A percentile compares a stretch with the other conserved stretches of the same genome.
Evolutionary conservation across 2,329 filamentous ascomycete genomes (phyloP).

Genomic region (Paracoccidioides lutzii): DNA sequence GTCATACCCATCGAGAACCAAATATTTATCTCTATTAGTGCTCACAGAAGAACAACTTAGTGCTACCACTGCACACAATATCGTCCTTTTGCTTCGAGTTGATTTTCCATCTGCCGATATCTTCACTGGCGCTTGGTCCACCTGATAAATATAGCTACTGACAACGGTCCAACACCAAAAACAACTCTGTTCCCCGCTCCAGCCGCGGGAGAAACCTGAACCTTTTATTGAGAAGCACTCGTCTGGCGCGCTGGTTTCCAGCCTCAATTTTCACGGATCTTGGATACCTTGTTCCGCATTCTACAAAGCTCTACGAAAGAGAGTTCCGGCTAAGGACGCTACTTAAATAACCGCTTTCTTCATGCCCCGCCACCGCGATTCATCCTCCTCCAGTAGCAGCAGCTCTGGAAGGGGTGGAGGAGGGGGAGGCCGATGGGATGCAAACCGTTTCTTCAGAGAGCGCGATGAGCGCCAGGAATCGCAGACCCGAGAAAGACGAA

Average conservation of each 20-base stretch:
- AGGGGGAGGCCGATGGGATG: slow-evolving; percentile 25
- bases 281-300: background rate
- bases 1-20: too few relatives aligned
- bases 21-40: too few relatives aligned
- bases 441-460: slow-evolving; percentile 31
- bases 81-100: background rate
- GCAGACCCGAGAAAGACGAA: background rate
- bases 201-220: background rate
- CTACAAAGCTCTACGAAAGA: background rate
- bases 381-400: slow-evolving; percentile 18
- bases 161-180: background rate
- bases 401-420: slow-evolving; percentile 19
- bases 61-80: background rate
- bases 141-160: background rate
- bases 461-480: slow-evolving; percentile 28
- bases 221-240: background rate
- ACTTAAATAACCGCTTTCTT: background rate
- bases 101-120: background rate
- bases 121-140: background rate
- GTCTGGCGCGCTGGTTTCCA: background rate
- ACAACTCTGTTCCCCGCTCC: background rate
- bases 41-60: too few relatives aligned
- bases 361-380: slow-evolving; percentile 29
- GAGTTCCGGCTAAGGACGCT: background rate
- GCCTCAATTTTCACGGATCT: background rate